Conservation (phyloP, 2,329 filamentous ascomycete species). For the Lomentospora prolificans region DNA sequence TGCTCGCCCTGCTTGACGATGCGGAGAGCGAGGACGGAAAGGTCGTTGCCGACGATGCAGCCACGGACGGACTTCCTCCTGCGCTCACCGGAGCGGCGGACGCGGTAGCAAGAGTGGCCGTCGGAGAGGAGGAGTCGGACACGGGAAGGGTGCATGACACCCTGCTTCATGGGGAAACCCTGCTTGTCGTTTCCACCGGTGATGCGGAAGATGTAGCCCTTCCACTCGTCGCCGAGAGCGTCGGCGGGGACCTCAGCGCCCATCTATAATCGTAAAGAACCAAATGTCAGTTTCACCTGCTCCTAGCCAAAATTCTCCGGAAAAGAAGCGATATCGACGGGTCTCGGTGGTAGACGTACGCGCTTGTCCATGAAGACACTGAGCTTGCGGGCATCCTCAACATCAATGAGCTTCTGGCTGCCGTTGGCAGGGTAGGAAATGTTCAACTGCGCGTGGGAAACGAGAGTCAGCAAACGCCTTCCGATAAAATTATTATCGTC, state of each 20-base stretch:
- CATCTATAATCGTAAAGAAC: constrained; percentile 44
- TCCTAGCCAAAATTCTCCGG: no score
- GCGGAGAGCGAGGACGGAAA: constrained; percentile 86
- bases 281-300: constrained; percentile 4
- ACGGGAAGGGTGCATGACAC: constrained; percentile 97
- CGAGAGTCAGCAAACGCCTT: constrained; percentile 21
- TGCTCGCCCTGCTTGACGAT: constrained; percentile 97
- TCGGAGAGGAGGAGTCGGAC: constrained; percentile 92
- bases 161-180: constrained; percentile 99
- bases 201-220: constrained; percentile 99
- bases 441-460: constrained; percentile 44
- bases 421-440: constrained; percentile 93
- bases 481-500: not conserved
- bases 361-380: constrained; percentile 98
- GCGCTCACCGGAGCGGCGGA: constrained; percentile 95
- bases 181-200: constrained; percentile 99
- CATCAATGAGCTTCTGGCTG: constrained; percentile 97
- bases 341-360: constrained; percentile 41
- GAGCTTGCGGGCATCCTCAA: constrained; percentile 99
- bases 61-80: constrained; percentile 99
- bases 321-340: not conserved
- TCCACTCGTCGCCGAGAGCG: constrained; percentile 97
- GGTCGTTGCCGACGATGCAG: constrained; percentile 95
- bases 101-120: constrained; percentile 98
- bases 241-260: constrained; percentile 87